Evolutionary conservation across 2,329 filamentous ascomycete genomes (phyloP), one percentile per base, ranked within the genome.

Genomic region (Phaeosphaeria sp.): DNA sequence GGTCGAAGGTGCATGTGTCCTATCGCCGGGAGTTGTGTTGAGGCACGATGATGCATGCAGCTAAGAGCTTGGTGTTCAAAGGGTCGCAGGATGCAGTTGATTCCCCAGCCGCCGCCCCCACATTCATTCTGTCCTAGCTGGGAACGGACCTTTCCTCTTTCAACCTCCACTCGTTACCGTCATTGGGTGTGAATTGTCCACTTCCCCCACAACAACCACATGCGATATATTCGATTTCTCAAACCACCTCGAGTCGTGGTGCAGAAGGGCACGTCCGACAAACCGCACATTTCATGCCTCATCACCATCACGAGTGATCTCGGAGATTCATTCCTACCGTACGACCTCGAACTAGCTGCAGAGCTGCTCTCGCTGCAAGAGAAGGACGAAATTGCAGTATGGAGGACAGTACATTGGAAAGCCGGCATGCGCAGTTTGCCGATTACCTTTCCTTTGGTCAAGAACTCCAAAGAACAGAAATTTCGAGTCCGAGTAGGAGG

Each of bases 261-360:
- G 24, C 77, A 78, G 27, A 70, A 81, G 55, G 53, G 60, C 13
- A 46, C 64, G 1, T 52, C 57, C 9, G n/a, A n/a, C n/a, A 68
- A 57, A 45, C 24, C 30, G 8, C 51, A 67, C 3, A 56, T 74
- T 18, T 53, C 49, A 24, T 72, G 68, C 45, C 79, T 87, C 27
- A 79, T 91, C 57, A 89, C 88, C 40, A 82, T 91, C 68, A 89
- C 87, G 11, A 90, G 88, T 22, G 89, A 91, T 69, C 79, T 91
- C 7, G 89, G 89, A 18, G 88, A 90, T 66, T 82, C 82, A 0
- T 89, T 89, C 68, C 81, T 86, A 44, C 79, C 82, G n/a, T 68
- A 78, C 45, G 76, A 84, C 66, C 65, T 83, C 21, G 68, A 77
- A 13, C 70, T 86, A 8, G 68, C 77, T 17, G 79, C 75, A 21